Conservation (phyloP, 208 protist species). For the Wallacemonas sp. region DNA sequence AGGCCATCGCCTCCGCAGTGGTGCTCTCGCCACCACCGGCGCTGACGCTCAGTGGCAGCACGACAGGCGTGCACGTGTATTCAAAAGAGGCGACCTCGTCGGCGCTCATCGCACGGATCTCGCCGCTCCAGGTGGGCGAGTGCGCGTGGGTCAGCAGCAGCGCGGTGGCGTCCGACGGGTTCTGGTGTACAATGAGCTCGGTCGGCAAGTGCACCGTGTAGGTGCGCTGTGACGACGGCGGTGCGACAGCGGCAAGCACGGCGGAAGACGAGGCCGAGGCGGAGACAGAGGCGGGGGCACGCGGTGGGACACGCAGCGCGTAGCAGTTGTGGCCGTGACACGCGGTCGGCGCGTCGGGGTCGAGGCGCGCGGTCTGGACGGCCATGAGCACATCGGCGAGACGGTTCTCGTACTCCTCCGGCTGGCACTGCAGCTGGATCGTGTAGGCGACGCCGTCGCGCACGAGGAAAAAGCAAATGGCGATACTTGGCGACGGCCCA, state of each 20-base stretch:
- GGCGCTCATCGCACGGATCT: neutral
- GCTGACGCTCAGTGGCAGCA: neutral
- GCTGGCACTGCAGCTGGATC: constrained; percentile 52
- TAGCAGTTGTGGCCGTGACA: constrained; percentile 11
- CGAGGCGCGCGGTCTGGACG: constrained; percentile 50
- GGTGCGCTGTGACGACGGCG: constrained; percentile 1
- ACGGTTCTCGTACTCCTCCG: constrained; percentile 40
- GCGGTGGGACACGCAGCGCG: constrained; percentile 2
- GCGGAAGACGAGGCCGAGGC: neutral
- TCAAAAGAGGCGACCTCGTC: neutral
- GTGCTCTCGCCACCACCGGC: neutral
- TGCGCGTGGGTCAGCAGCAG: constrained; percentile 10
- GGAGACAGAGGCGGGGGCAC: no score
- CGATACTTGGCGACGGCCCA: constrained; percentile 46
- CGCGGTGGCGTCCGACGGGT: constrained; percentile 4
- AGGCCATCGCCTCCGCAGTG: neutral
- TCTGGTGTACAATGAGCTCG: constrained; percentile 15
- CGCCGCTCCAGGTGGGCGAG: constrained; percentile 10
- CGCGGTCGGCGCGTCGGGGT: neutral
- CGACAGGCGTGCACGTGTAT: constrained; percentile 5
- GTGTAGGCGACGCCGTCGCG: constrained; percentile 42
- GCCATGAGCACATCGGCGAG: constrained; percentile 48
- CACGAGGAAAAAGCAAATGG: constrained; percentile 52
- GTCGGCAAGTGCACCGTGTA: constrained; percentile 21
- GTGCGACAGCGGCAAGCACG: neutral